Conservation (phyloP, 2,329 filamentous ascomycete species). For the Cytospora chrysosperma region DNA sequence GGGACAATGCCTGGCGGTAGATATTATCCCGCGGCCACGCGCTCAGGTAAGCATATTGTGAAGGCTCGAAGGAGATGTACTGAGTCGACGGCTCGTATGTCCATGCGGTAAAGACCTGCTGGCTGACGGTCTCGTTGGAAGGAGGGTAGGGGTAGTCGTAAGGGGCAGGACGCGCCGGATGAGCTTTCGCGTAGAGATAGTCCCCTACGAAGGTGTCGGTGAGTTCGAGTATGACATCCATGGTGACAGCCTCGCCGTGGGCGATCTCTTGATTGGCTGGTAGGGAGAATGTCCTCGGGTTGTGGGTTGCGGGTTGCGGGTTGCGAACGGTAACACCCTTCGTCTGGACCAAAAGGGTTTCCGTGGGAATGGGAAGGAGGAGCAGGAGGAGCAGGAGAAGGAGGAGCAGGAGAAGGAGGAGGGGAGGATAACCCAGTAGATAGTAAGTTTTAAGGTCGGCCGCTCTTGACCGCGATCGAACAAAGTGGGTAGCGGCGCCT, state of each 20-base stretch:
- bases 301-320: background rate
- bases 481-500: background rate
- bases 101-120: conserved; percentile 58
- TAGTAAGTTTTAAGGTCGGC: background rate
- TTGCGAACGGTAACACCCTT: too few relatives aligned
- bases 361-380: background rate
- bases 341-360: too few relatives aligned
- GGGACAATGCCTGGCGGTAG: conserved; percentile 68
- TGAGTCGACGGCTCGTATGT: conserved; percentile 71
- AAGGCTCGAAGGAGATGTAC: conserved; percentile 68
- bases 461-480: background rate
- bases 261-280: background rate
- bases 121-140: conserved; percentile 50
- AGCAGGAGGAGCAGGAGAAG: background rate
- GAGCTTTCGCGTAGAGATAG: conserved; percentile 68
- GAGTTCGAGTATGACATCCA: conserved; percentile 91
- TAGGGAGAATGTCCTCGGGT: background rate
- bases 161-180: conserved; percentile 59
- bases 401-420: background rate
- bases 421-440: background rate
- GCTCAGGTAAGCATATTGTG: conserved; percentile 76
- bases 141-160: conserved; percentile 52
- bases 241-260: conserved; percentile 42
- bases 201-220: conserved; percentile 82
- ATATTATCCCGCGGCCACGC: conserved; percentile 75